Conservation (phyloP, 345 rosid genomes). For the Microthlaspi erraticum region DNA sequence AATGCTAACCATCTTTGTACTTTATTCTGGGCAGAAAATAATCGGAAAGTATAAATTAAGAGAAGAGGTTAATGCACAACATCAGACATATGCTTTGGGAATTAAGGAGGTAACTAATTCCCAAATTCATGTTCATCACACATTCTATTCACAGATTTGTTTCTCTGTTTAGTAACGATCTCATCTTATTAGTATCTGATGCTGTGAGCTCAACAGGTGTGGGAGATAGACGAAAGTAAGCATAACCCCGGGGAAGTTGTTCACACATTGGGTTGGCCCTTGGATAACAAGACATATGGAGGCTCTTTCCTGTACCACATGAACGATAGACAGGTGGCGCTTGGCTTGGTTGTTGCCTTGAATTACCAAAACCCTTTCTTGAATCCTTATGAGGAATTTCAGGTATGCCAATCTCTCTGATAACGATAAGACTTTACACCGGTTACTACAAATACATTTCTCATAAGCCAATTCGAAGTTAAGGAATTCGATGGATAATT, state of each 20-base stretch:
- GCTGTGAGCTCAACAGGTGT: slow-evolving; percentile 60
- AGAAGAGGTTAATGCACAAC: slow-evolving; percentile 81
- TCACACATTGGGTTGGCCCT: slow-evolving; percentile 96
- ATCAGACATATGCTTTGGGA: slow-evolving; percentile 97
- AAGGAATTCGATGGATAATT: background rate
- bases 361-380: slow-evolving; percentile 84
- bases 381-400: slow-evolving; percentile 93
- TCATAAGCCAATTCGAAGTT: background rate
- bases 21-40: slow-evolving; percentile 54
- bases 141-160: background rate
- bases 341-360: slow-evolving; percentile 90
- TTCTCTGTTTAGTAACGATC: background rate
- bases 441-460: slow-evolving; percentile 4
- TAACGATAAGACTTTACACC: background rate
- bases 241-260: slow-evolving; percentile 84
- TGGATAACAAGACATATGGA: slow-evolving; percentile 85
- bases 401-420: slow-evolving; percentile 53
- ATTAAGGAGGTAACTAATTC: slow-evolving; percentile 73
- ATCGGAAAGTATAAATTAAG: slow-evolving; percentile 73
- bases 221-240: slow-evolving; percentile 90
- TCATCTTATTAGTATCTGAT: background rate
- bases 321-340: slow-evolving; percentile 84
- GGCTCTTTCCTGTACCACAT: slow-evolving; percentile 98
- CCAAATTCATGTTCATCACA: slow-evolving; percentile 4
- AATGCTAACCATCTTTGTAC: slow-evolving; percentile 30